Percentiles rank a stretch among this genome's conserved stretches.
Evolutionary conservation across 495 filamentous ascomycete species (phyloP).

Genomic region (Penicillium paxilli): DNA sequence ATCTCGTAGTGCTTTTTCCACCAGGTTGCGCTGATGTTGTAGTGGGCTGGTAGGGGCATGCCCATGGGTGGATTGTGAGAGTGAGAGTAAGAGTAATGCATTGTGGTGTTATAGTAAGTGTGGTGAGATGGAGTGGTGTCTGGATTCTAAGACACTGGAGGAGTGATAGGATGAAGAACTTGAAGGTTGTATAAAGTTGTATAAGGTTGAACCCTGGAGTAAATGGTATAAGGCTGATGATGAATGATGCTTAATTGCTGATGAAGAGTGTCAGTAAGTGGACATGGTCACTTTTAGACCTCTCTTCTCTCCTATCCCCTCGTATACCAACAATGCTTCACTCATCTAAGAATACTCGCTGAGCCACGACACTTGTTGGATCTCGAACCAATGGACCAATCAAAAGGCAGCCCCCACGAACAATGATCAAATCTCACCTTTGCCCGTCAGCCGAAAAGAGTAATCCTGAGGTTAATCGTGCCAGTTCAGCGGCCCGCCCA

Average conservation of each 20-base stretch:
- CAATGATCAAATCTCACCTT: neutral
- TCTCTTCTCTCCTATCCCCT: neutral
- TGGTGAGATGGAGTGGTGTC: neutral
- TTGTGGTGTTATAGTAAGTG: neutral
- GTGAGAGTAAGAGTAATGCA: neutral
- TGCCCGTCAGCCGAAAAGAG: neutral
- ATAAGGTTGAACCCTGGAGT: neutral
- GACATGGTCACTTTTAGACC: too few species aligned
- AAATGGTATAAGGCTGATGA: too few species aligned
- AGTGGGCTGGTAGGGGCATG: slow-evolving; percentile 5
- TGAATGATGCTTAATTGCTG: too few species aligned
- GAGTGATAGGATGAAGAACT: neutral
- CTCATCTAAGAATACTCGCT: neutral
- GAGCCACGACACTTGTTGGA: neutral
- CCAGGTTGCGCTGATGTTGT: slow-evolving; percentile 27
- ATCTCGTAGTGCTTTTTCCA: slow-evolving; percentile 31
- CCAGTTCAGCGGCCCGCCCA: neutral
- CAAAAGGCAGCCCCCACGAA: neutral
- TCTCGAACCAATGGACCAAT: neutral
- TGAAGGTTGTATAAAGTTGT: neutral
- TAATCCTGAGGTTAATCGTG: neutral
- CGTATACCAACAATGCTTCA: too few species aligned
- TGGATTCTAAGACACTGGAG: too few species aligned
- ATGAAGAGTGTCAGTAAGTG: too few species aligned
- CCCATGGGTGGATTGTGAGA: slow-evolving; percentile 2